Conservation (phyloP, 352 stramenopile genomes). For the Phytopythium oedochilum region DNA sequence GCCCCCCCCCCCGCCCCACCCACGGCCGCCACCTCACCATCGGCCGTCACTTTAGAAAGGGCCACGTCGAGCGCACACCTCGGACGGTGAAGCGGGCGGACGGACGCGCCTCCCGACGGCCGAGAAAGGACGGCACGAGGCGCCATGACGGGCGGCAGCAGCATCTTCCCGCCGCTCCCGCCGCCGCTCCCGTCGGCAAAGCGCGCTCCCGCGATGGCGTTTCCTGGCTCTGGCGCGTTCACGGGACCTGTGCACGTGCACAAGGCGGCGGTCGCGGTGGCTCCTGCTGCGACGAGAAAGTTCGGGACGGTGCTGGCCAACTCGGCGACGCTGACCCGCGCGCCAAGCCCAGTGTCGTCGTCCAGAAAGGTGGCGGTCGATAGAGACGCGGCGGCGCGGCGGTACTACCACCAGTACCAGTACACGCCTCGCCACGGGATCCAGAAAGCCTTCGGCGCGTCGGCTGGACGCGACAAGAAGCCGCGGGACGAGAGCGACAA, state of each 20-base stretch:
- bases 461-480: neutral
- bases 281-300: neutral
- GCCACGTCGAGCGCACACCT: neutral
- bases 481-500: neutral
- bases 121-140: neutral
- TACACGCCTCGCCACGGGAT: conserved; percentile 8
- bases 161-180: conserved; percentile 4
- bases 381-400: conserved; percentile 1
- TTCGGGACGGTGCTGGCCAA: conserved; percentile 2
- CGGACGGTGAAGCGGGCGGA: neutral
- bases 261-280: neutral
- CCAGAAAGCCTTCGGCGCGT: neutral
- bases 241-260: neutral
- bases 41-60: conserved; percentile 9
- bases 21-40: no score
- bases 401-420: conserved; percentile 15
- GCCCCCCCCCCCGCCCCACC: no score
- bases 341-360: neutral
- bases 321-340: neutral
- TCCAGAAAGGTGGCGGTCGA: neutral
- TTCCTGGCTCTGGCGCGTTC: neutral
- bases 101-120: neutral
- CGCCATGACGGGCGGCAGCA: neutral
- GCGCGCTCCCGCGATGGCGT: neutral
- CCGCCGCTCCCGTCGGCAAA: conserved; percentile 1